phyloP scores from a whole-genome alignment of 805 yeast species.

The Yamadazyma ubonensis region DNA sequence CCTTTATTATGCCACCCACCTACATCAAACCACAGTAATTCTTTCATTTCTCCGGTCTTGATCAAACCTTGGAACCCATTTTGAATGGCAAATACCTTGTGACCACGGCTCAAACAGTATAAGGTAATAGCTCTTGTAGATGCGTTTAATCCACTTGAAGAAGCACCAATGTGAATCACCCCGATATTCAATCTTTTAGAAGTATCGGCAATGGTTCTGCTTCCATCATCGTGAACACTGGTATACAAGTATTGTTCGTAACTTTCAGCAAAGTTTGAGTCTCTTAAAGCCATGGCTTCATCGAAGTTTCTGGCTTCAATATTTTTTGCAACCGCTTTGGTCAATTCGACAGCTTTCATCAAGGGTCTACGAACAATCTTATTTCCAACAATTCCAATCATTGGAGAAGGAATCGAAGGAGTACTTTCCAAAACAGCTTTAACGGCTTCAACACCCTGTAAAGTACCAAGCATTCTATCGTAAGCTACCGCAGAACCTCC shows the following conservation, averaged over 20 bases:
- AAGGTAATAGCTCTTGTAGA: slow-evolving; percentile 75
- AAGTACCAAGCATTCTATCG: slow-evolving; percentile 69
- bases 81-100: slow-evolving; percentile 65
- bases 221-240: slow-evolving; percentile 36
- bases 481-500: slow-evolving; percentile 81
- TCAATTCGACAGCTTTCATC: slow-evolving; percentile 69
- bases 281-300: slow-evolving; percentile 69
- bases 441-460: slow-evolving; percentile 83
- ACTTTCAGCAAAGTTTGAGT: slow-evolving; percentile 66
- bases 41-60: slow-evolving; percentile 58
- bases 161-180: slow-evolving; percentile 75
- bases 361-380: slow-evolving; percentile 66
- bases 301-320: slow-evolving; percentile 65
- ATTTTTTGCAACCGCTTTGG: slow-evolving; percentile 71
- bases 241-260: slow-evolving; percentile 62
- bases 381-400: slow-evolving; percentile 72
- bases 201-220: slow-evolving; percentile 43
- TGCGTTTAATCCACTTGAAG: slow-evolving; percentile 75
- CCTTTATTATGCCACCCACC: slow-evolving; percentile 73
- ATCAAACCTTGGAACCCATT: slow-evolving; percentile 75
- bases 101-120: slow-evolving; percentile 75
- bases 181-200: slow-evolving; percentile 64
- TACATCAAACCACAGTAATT: slow-evolving; percentile 65
- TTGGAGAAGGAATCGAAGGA: slow-evolving; percentile 74
- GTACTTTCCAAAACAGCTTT: slow-evolving; percentile 67